phyloP scores from a whole-genome alignment of 768 basidiomycete genomes.

The Amanita brunnescens region DNA sequence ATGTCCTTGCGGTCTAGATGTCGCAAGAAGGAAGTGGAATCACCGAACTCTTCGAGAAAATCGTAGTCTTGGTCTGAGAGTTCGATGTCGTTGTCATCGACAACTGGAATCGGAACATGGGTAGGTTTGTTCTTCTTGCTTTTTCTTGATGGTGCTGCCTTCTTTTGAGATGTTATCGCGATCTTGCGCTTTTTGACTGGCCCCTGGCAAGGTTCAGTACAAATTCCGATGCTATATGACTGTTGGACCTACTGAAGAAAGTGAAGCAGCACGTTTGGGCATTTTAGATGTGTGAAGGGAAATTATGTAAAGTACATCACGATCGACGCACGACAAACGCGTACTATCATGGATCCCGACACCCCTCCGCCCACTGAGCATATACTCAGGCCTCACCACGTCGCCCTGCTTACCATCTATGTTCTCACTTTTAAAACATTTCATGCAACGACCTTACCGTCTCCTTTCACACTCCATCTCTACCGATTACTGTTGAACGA shows the following conservation, averaged over 20 bases:
- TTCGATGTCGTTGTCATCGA: constrained; percentile 40
- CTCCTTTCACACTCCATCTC: constrained; percentile 50
- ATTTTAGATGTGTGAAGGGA: constrained; percentile 11
- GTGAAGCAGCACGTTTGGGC: constrained; percentile 25
- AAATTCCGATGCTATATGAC: constrained; percentile 2
- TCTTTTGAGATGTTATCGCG: constrained; percentile 19
- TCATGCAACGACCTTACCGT: constrained; percentile 42
- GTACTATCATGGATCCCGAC: constrained; percentile 28
- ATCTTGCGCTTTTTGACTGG: constrained; percentile 59
- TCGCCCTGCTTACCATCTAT: constrained; percentile 57
- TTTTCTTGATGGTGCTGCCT: constrained; percentile 13
- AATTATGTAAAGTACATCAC: neutral
- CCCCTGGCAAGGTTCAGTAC: constrained; percentile 17
- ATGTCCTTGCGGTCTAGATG: constrained; percentile 74
- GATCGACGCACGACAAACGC: constrained; percentile 1
- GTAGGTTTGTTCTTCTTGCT: constrained; percentile 36
- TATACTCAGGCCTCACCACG: constrained; percentile 69
- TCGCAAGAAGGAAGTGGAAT: constrained; percentile 56
- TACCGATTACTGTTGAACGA: constrained; percentile 63
- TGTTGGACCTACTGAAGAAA: constrained; percentile 18
- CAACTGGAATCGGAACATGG: constrained; percentile 55
- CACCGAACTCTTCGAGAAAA: constrained; percentile 57
- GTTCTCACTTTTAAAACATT: constrained; percentile 55
- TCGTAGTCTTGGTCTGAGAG: constrained; percentile 66
- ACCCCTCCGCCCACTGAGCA: constrained; percentile 57